Percentiles rank a stretch among this genome's conserved stretches.
These are phyloP conservation scores for Jacaranda mimosifolia DNA, from an alignment of 257 asterid species.

Conservation along the genomic window DNA sequence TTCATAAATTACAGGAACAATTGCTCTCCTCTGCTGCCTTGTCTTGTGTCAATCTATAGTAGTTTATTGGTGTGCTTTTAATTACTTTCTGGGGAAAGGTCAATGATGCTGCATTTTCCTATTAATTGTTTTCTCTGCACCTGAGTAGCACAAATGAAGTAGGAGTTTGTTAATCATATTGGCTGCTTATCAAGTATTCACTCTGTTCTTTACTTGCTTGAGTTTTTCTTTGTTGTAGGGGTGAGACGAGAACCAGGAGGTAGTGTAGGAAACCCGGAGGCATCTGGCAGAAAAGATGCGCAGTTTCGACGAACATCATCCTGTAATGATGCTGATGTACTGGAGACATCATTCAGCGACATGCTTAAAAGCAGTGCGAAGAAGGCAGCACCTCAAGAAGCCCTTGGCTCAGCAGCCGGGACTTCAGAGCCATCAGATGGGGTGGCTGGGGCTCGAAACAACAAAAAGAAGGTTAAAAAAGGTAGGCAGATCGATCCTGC, in stretches of 20 bases:
- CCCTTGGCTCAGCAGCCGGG: conserved; percentile 25
- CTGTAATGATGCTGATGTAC: conserved; percentile 74
- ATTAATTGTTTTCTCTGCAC: no score
- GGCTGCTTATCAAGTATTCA: background rate
- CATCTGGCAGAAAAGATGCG: conserved; percentile 60
- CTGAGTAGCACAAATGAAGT: no score
- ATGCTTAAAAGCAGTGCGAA: conserved; percentile 85
- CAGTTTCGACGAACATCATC: conserved; percentile 81
- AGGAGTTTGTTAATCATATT: no score
- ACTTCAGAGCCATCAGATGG: conserved; percentile 44
- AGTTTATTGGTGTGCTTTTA: no score
- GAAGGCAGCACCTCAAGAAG: conserved; percentile 74
- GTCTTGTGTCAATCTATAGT: no score
- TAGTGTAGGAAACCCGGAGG: conserved; percentile 55
- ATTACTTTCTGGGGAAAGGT: no score
- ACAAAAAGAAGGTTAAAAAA: conserved; percentile 95
- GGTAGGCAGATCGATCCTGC: conserved; percentile 99
- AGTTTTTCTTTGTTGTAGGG: conserved; percentile 42
- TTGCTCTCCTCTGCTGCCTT: no score
- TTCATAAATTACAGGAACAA: no score
- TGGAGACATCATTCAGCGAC: conserved; percentile 94
- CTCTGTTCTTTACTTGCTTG: background rate
- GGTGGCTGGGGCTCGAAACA: conserved; percentile 55
- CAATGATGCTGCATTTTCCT: no score
- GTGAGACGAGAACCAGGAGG: conserved; percentile 56